Evolutionary conservation across 345 rosid genomes (phyloP), one percentile per base, ranked within the genome.

Genomic region (Theobroma cacao): DNA sequence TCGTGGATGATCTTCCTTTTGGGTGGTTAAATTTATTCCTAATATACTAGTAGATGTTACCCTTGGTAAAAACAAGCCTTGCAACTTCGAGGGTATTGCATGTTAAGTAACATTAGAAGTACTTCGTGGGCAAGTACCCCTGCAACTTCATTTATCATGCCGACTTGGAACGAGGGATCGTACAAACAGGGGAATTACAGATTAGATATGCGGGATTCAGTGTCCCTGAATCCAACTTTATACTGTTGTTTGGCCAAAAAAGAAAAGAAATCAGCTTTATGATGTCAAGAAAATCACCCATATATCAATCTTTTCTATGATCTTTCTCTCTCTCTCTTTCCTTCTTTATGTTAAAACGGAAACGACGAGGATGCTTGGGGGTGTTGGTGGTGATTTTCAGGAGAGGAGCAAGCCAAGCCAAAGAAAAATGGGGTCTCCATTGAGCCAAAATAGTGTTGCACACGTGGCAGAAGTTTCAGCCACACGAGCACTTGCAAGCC

Each of bases 381-480:
- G 12, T 10, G 8, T 26, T 24, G 53, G 8, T 50, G 66, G 61
- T 70, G 59, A 53, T 76, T 76, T 76, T 45, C 45, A 17, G 24
- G 6, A 14, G 38, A 8, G 62, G 26, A 28, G 38, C 60, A 53
- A 22, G 59, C 66, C 47, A 41, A 12, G 36, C 45, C 45, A 41
- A 58, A 30, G 26, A 2, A 9, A 62, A 30, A 62, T 31, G n/a
- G n/a, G n/a, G 75, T 79, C 69, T 41, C 0, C 22, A 5, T 55
- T 38, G 53, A n/a, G 7, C 11, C 33, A 2, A 24, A 11, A 31
- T 12, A 0, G 9, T n/a, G 31, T 22, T 41, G 12, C 52, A n/a
- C 6, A 62, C 33, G 30, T 24, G 75, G 65, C 72, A 59, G 24
- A 41, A 53, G 50, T 59, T 47, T 66, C 75, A 77, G 75, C 80